These are phyloP conservation scores for Olyra latifolia DNA, from an alignment of 176 grass and related monocot species.

Conservation along the genomic window DNA sequence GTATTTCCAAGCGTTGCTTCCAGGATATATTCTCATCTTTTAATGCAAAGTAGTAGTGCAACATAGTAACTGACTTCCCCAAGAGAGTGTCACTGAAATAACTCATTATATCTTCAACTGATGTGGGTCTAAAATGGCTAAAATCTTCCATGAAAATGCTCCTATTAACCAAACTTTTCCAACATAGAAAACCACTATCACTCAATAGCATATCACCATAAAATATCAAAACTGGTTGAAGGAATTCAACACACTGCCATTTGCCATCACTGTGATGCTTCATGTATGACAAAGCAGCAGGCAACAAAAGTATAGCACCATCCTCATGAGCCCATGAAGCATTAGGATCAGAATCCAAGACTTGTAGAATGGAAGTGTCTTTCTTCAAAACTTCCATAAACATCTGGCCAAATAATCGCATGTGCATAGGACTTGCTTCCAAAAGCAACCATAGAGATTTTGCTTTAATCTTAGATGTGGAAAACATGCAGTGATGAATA, in stretches of 20 bases:
- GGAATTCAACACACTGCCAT: conserved; percentile 43
- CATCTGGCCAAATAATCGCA: conserved; percentile 68
- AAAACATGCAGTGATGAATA: conserved; percentile 67
- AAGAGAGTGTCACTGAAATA: conserved; percentile 72
- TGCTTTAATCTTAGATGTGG: conserved; percentile 69
- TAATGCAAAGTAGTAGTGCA: conserved; percentile 44
- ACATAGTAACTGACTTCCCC: conserved; percentile 76
- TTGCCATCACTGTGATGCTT: conserved; percentile 40
- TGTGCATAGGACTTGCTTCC: conserved; percentile 71
- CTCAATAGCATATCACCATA: conserved; percentile 61
- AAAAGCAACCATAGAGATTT: conserved; percentile 60
- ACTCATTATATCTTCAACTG: conserved; percentile 57
- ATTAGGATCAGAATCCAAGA: conserved; percentile 34
- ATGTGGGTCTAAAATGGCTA: conserved; percentile 42
- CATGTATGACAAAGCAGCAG: conserved; percentile 74
- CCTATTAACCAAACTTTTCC: conserved; percentile 61
- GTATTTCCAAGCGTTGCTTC: conserved; percentile 66
- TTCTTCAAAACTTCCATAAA: conserved; percentile 59
- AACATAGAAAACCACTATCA: conserved; percentile 61
- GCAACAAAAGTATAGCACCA: conserved; percentile 72
- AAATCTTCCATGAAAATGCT: conserved; percentile 61
- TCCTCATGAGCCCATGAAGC: conserved; percentile 44
- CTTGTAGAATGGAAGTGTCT: conserved; percentile 42
- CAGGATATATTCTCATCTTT: conserved; percentile 36
- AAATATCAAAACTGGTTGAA: conserved; percentile 49